phyloP scores from a whole-genome alignment of 2,329 filamentous ascomycete genomes.

The Sporothrix mexicana region DNA sequence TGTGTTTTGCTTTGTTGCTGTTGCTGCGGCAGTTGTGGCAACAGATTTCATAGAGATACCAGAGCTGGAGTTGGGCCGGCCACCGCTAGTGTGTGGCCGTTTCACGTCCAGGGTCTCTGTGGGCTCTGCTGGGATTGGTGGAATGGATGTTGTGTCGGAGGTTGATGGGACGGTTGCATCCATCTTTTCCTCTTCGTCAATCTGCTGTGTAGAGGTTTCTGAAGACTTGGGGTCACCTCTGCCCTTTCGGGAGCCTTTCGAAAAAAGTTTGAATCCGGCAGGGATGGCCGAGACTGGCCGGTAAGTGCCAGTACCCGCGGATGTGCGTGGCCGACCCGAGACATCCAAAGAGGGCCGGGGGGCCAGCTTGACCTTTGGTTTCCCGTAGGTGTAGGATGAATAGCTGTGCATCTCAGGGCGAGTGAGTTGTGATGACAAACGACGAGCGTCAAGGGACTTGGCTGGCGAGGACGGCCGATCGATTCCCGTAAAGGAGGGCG shows the following conservation, averaged over 20 bases:
- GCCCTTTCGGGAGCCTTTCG: constrained; percentile 61
- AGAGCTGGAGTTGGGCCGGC: constrained; percentile 53
- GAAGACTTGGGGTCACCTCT: constrained; percentile 44
- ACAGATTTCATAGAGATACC: constrained; percentile 52
- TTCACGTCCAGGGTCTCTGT: constrained; percentile 42
- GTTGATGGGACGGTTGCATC: background rate
- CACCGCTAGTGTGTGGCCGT: constrained; percentile 46
- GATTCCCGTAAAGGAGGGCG: constrained; percentile 39
- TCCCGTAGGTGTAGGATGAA: constrained; percentile 59
- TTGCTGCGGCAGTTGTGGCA: constrained; percentile 46
- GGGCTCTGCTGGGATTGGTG: constrained; percentile 47
- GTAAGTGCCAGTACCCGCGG: constrained; percentile 62
- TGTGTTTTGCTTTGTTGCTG: constrained; percentile 52
- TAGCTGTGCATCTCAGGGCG: constrained; percentile 59
- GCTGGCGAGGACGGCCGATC: constrained; percentile 55
- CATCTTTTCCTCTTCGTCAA: constrained; percentile 17
- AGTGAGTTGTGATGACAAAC: constrained; percentile 59
- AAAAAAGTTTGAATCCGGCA: constrained; percentile 74
- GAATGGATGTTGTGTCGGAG: constrained; percentile 34
- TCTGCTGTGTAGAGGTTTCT: background rate
- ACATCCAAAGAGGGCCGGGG: constrained; percentile 79
- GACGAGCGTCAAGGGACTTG: constrained; percentile 52
- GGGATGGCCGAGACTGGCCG: constrained; percentile 81
- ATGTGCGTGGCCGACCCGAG: constrained; percentile 65
- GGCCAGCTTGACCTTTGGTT: constrained; percentile 86